Evolutionary conservation across 2,329 filamentous ascomycete species (phyloP).

Genomic region (Fonsecaea multimorphosa): DNA sequence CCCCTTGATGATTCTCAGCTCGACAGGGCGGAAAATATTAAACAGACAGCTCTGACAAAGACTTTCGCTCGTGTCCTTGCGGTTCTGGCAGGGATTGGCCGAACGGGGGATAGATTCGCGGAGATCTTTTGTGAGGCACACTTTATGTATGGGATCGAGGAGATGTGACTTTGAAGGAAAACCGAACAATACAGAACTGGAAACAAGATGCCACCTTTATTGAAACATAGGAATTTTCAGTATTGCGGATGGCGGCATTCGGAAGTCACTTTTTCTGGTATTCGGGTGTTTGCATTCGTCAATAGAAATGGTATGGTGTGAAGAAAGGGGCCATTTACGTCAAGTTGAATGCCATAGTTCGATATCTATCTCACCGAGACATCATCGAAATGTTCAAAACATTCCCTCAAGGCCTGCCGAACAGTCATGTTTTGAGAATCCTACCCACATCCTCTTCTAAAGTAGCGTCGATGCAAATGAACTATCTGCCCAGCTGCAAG

Average conservation of each 20-base stretch:
- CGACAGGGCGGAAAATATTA: too few relatives aligned
- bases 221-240: too few relatives aligned
- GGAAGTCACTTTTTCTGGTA: too few relatives aligned
- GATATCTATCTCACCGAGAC: not conserved
- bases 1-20: not conserved
- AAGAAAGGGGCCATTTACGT: not conserved
- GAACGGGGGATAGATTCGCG: not conserved
- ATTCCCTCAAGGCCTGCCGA: not conserved
- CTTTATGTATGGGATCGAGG: too few relatives aligned
- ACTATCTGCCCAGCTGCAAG: not conserved
- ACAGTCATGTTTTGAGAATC: not conserved
- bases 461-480: not conserved
- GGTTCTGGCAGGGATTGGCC: not conserved
- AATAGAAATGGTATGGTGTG: too few relatives aligned
- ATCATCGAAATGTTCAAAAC: not conserved
- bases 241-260: too few relatives aligned
- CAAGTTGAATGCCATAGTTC: not conserved
- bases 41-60: not conserved
- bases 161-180: too few relatives aligned
- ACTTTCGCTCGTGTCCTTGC: not conserved
- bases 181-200: too few relatives aligned
- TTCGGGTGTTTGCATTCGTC: too few relatives aligned
- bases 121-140: too few relatives aligned
- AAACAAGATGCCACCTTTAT: too few relatives aligned
- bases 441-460: conserved; percentile 7